A percentile compares a stretch with the other conserved stretches of the same genome.
These are phyloP conservation scores for Aegilops sharonensis DNA, from an alignment of 176 grass and related monocot genomes.

Conservation along the genomic window DNA sequence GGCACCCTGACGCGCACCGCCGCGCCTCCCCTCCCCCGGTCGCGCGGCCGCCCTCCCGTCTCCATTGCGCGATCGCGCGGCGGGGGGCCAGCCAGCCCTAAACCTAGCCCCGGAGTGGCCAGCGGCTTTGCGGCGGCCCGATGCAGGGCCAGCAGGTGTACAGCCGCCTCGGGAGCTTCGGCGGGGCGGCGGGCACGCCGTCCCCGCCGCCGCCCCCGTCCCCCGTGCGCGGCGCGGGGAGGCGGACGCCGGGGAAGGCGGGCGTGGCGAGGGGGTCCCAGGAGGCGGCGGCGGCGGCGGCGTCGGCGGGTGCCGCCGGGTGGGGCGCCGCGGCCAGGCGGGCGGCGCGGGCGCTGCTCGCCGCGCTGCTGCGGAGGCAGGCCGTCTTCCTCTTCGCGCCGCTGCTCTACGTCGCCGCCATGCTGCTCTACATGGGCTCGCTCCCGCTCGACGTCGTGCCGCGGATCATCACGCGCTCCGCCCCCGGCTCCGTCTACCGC, in stretches of 20 bases:
- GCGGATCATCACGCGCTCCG: slow-evolving; percentile 67
- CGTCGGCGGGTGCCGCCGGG: slow-evolving; percentile 24
- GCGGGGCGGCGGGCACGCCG: slow-evolving; percentile 39
- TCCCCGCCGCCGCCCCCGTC: slow-evolving; percentile 52
- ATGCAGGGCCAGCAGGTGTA: slow-evolving; percentile 71
- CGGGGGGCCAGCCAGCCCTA: neutral
- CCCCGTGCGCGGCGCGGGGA: slow-evolving; percentile 25
- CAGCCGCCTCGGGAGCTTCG: slow-evolving; percentile 66
- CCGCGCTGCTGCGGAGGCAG: slow-evolving; percentile 79
- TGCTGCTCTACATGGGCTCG: slow-evolving; percentile 93
- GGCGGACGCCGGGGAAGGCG: slow-evolving; percentile 48
- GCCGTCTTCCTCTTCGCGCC: slow-evolving; percentile 98
- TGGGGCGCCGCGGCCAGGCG: slow-evolving; percentile 36
- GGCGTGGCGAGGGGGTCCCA: neutral
- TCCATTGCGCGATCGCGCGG: no score
- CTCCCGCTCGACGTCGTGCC: slow-evolving; percentile 83
- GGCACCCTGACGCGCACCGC: slow-evolving; percentile 25
- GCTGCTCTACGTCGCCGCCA: slow-evolving; percentile 86
- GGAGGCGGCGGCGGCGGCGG: neutral
- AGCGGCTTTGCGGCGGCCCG: neutral
- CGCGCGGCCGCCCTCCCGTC: slow-evolving; percentile 4
- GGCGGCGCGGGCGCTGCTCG: slow-evolving; percentile 54
- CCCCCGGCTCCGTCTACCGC: slow-evolving; percentile 80
- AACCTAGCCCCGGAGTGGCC: slow-evolving; percentile 28
- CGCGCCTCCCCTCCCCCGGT: neutral